These are phyloP conservation scores for Wallacemonas sp. DNA, from an alignment of 208 protist genomes.

Conservation along the genomic window DNA sequence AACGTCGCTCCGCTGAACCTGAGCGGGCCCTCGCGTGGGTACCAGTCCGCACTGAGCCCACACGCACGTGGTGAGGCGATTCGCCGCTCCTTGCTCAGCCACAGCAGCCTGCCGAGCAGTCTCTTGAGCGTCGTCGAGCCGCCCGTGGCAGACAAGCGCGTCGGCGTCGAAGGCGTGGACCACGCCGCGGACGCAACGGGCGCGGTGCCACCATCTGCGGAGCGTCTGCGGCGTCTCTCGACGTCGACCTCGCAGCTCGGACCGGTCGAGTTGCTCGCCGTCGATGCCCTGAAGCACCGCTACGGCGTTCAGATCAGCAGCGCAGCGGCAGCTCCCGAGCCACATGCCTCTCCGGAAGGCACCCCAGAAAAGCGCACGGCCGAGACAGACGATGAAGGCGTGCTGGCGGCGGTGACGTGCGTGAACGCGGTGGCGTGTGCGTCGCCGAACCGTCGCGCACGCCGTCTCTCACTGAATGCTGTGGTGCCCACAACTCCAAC, in stretches of 20 bases:
- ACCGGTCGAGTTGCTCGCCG: background rate
- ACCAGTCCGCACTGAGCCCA: background rate
- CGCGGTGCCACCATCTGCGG: too few species aligned
- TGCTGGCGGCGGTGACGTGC: constrained; percentile 17
- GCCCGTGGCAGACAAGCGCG: too few species aligned
- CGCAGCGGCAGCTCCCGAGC: too few species aligned
- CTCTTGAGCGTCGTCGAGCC: too few species aligned
- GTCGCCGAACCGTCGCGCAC: background rate
- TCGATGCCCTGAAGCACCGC: background rate
- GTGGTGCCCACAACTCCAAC: too few species aligned
- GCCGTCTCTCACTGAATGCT: background rate
- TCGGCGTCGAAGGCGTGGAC: too few species aligned
- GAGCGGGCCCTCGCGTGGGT: background rate
- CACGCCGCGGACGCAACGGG: too few species aligned
- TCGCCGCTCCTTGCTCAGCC: constrained; percentile 6
- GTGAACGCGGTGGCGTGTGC: background rate
- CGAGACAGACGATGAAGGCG: constrained; percentile 21
- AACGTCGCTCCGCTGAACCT: background rate
- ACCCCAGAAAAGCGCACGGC: too few species aligned
- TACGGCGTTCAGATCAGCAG: background rate
- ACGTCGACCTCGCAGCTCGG: too few species aligned
- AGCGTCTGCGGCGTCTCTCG: too few species aligned
- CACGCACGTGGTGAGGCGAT: background rate
- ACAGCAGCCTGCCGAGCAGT: background rate
- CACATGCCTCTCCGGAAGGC: too few species aligned